Base-by-base conservation (phyloP, 164 flowering plant genomes). In the Berberis vulgaris region DNA sequence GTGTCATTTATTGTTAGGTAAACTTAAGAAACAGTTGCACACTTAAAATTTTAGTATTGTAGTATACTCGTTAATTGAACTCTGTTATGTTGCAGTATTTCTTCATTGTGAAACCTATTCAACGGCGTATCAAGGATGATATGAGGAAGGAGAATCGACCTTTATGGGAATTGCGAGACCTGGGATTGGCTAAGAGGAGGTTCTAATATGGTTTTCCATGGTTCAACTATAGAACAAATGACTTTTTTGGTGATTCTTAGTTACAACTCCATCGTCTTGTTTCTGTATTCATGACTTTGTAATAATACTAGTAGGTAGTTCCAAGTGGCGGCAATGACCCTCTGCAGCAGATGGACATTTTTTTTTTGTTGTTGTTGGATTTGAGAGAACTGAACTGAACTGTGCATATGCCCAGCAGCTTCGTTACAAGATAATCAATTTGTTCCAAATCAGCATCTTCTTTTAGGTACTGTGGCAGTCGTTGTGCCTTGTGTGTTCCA, bases 201-300 rank as follows among this genome's bases (percentile, higher is more conserved):
- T 57, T 26, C 60, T 57, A 45, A 66, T 77, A 57, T 57, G 2
- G 12, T 52, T 52, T 52, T 9, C 50, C 5, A 52, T 3, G 3
- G 55, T 7, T 7, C 13, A 12, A 12, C 10, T 7, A 3, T 3
- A 12, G 13, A 6, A 57, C 43, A 1, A 39, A 26, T 57, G 44
- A 9, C 4, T 57, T 7, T 41, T 57, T 26, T 26, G 26, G 26
- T 26, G 26, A 6, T 42, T 7, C 60, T 5, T 40, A 40, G 12
- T 5, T 40, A 9, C 60, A 8, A 2, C 9, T 57, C 44, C 12
- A 6, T 41, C 26, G 26, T 9, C 4, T 42, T 4, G 11, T 57
- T 41, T 2, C 44, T 42, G 60, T 7, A 26, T 26, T 52, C 54
- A 1, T 2, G 13, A 47, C 9, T 47, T 47, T 55, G 13, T 54